Percentiles rank a stretch among this genome's conserved stretches.
These are phyloP conservation scores for Phaeosphaeriaceae sp. DNA, from an alignment of 2,329 filamentous ascomycete genomes.

Conservation along the genomic window DNA sequence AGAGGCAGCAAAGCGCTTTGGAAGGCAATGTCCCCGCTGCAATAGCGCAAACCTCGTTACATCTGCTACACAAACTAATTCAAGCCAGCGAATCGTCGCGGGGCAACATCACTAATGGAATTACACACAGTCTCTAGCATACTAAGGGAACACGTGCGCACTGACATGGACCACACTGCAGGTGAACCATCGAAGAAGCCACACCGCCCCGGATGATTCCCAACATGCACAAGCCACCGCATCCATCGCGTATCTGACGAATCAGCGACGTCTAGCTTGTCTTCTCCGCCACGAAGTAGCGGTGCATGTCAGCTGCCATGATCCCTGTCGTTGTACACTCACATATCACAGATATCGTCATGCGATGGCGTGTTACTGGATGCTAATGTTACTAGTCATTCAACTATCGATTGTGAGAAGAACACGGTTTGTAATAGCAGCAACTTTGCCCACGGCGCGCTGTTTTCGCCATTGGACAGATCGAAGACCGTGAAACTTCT, in stretches of 20 bases:
- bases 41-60: not conserved
- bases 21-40: not conserved
- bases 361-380: not conserved
- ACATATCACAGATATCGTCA: slow-evolving; percentile 1
- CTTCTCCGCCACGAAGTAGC: not conserved
- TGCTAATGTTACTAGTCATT: not conserved
- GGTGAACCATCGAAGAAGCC: slow-evolving; percentile 7
- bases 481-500: not conserved
- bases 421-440: not conserved
- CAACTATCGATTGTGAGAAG: not conserved
- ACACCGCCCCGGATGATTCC: slow-evolving; percentile 18
- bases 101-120: not conserved
- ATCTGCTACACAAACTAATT: not conserved
- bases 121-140: not conserved
- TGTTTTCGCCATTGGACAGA: not conserved
- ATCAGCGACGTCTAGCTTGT: not conserved
- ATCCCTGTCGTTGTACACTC: slow-evolving; percentile 1
- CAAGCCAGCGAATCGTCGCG: not conserved
- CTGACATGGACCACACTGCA: slow-evolving; percentile 7
- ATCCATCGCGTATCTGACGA: slow-evolving; percentile 4
- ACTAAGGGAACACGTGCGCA: not conserved
- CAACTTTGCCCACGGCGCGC: not conserved
- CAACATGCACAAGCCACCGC: slow-evolving; percentile 7
- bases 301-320: slow-evolving; percentile 6
- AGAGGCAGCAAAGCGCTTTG: not conserved